phyloP scores from a whole-genome alignment of 345 rosid genomes.

The Salix exigua region DNA sequence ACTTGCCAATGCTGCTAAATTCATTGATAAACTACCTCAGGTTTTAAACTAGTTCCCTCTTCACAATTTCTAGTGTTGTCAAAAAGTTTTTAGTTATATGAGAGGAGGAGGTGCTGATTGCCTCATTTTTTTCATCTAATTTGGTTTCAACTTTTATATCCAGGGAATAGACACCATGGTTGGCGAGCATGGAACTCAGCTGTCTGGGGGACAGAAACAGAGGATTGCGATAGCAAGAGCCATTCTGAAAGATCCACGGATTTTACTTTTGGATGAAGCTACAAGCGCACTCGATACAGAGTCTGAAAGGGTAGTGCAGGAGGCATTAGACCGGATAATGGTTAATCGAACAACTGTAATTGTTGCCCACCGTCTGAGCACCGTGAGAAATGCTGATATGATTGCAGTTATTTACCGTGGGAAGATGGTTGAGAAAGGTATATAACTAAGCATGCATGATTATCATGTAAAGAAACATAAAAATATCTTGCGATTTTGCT shows the following conservation, averaged over 20 bases:
- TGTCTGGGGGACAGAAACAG: constrained; percentile 45
- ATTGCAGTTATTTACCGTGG: constrained; percentile 82
- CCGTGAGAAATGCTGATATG: constrained; percentile 61
- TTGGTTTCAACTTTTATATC: neutral
- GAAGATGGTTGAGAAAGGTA: constrained; percentile 79
- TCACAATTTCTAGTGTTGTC: neutral
- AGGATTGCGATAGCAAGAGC: constrained; percentile 39
- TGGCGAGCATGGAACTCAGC: constrained; percentile 22
- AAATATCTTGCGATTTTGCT: too few species aligned
- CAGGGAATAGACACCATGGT: constrained; percentile 21
- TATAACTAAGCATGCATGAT: neutral
- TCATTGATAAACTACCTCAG: constrained; percentile 27
- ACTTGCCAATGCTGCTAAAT: constrained; percentile 33
- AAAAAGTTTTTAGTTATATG: neutral
- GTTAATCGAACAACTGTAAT: constrained; percentile 25
- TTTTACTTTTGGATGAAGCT: constrained; percentile 36
- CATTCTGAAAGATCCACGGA: constrained; percentile 31
- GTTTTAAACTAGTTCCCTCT: neutral
- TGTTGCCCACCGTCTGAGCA: constrained; percentile 30
- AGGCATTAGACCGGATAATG: constrained; percentile 29
- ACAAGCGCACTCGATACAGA: constrained; percentile 34
- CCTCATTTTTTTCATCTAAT: neutral
- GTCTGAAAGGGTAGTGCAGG: constrained; percentile 33
- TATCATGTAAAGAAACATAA: neutral
- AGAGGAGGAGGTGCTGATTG: neutral